A percentile compares a stretch with the other conserved stretches of the same genome.
phyloP scores from a whole-genome alignment of 225 moss, liverwort and hornwort genomes.

The Thuidium tamariscinum region DNA sequence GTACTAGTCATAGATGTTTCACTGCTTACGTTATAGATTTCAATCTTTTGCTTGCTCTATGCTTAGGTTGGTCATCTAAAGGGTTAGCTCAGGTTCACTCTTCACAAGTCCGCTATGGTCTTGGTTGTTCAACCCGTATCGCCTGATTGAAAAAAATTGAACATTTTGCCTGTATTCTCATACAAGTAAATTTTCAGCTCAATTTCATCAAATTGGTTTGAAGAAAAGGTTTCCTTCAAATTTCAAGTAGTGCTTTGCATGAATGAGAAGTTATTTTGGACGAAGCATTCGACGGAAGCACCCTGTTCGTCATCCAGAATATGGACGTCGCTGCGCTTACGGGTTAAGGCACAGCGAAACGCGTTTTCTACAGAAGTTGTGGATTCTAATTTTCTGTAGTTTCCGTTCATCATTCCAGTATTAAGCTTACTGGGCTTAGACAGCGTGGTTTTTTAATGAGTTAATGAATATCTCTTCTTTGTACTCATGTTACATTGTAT shows the following conservation, averaged over 20 bases:
- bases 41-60: background rate
- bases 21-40: background rate
- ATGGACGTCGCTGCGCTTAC: background rate
- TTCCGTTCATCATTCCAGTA: background rate
- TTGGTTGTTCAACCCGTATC: background rate
- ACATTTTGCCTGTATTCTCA: background rate
- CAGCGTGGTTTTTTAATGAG: background rate
- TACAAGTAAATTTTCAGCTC: too few relatives aligned
- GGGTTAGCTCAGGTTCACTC: background rate
- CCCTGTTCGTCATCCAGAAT: background rate
- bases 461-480: background rate
- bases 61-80: background rate
- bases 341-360: background rate
- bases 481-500: background rate
- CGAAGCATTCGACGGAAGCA: background rate
- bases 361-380: background rate
- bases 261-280: background rate
- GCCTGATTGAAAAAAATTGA: background rate
- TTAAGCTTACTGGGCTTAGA: background rate
- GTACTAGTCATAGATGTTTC: background rate
- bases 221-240: background rate
- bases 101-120: background rate
- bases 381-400: background rate
- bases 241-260: background rate
- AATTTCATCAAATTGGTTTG: background rate